These are phyloP conservation scores for Epichloe festucae DNA, from an alignment of 2,329 filamentous ascomycete species.

Conservation along the genomic window DNA sequence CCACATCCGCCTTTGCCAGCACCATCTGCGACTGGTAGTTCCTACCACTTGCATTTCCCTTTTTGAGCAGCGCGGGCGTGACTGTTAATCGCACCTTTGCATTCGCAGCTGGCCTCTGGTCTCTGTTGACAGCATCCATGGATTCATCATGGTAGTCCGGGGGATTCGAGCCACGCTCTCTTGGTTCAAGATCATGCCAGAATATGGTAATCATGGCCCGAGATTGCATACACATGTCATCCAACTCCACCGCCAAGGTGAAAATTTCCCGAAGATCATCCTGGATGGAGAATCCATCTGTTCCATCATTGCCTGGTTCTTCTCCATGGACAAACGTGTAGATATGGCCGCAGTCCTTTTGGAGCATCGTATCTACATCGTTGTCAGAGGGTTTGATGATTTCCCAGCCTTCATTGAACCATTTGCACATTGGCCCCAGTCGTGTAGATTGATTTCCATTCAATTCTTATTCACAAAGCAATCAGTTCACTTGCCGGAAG, in stretches of 20 bases:
- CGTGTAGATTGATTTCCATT: background rate
- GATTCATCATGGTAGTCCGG: background rate
- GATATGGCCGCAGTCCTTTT: background rate
- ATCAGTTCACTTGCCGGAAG: background rate
- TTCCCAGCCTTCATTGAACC: background rate
- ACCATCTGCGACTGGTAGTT: conserved; percentile 3
- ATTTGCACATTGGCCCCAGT: background rate
- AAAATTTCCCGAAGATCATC: background rate
- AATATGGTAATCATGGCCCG: background rate
- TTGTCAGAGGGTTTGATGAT: background rate
- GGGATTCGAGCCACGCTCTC: no score
- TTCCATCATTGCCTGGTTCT: background rate
- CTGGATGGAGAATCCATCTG: background rate
- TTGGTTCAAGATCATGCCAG: background rate
- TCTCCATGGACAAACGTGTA: background rate
- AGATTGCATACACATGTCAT: conserved; percentile 2
- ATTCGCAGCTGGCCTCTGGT: background rate
- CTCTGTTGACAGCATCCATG: background rate
- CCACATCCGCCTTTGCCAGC: conserved; percentile 2
- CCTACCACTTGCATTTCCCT: conserved; percentile 8
- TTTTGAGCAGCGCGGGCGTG: conserved; percentile 7
- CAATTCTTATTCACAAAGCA: background rate
- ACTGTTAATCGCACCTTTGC: conserved; percentile 1
- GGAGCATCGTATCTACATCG: background rate
- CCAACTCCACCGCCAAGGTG: background rate